Percentiles rank a stretch among this genome's conserved stretches.
phyloP scores from a whole-genome alignment of 768 basidiomycete genomes.

The Tricholoma terreum region DNA sequence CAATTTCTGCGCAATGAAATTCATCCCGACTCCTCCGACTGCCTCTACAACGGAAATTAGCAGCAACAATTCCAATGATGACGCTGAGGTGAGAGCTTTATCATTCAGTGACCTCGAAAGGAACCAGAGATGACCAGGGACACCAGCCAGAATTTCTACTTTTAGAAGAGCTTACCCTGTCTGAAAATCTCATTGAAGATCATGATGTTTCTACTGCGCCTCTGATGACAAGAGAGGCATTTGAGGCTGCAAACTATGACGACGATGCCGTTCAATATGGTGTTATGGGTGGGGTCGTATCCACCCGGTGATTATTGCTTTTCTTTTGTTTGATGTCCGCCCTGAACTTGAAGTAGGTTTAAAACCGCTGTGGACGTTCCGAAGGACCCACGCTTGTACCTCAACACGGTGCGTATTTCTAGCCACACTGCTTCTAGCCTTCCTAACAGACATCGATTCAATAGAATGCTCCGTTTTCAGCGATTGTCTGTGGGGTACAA shows the following conservation, averaged over 20 bases:
- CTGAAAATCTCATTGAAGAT: background rate
- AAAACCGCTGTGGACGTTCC: constrained; percentile 31
- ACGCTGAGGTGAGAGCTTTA: background rate
- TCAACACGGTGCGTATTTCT: constrained; percentile 54
- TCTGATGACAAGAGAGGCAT: constrained; percentile 50
- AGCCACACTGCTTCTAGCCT: background rate
- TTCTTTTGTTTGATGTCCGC: background rate
- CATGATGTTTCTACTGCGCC: constrained; percentile 49
- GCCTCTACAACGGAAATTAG: background rate
- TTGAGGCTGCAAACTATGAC: constrained; percentile 30
- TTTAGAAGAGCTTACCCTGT: constrained; percentile 3
- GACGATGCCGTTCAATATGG: constrained; percentile 53
- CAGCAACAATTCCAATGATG: background rate
- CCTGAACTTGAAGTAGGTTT: constrained; percentile 24
- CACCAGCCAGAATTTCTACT: constrained; percentile 11
- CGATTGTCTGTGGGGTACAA: constrained; percentile 74
- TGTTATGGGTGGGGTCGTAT: constrained; percentile 49
- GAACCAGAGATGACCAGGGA: background rate
- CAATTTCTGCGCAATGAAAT: background rate
- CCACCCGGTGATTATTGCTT: constrained; percentile 39
- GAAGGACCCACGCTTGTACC: constrained; percentile 53
- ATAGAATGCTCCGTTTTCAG: constrained; percentile 73
- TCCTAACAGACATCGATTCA: background rate
- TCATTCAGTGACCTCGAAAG: background rate
- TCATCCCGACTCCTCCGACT: background rate